Conservation (phyloP, 202 grass and related monocot genomes). For the Schoenoplectus triqueter region DNA sequence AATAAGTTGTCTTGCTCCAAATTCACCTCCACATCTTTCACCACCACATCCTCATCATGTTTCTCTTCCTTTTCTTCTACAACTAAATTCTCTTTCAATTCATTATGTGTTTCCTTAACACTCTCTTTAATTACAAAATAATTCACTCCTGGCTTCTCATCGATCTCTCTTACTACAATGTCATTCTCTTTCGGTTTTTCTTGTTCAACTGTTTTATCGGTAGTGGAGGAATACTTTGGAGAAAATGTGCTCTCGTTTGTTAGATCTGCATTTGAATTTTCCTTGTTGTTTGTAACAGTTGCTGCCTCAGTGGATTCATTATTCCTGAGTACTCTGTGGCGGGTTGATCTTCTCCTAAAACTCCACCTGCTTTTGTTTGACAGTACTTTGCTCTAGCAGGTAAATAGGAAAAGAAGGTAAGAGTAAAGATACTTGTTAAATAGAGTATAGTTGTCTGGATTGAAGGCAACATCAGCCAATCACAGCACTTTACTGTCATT, state of each 20-base stretch:
- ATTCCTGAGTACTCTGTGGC: conserved; percentile 84
- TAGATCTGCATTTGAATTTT: conserved; percentile 64
- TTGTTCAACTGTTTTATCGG: conserved; percentile 54
- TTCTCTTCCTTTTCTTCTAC: conserved; percentile 55
- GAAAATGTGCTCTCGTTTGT: conserved; percentile 47
- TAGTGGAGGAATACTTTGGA: conserved; percentile 62
- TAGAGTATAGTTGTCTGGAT: neutral
- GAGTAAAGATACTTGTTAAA: conserved; percentile 35
- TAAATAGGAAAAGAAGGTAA: conserved; percentile 15
- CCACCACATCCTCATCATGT: conserved; percentile 43
- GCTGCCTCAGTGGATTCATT: conserved; percentile 70
- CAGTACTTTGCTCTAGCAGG: conserved; percentile 70
- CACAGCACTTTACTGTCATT: neutral
- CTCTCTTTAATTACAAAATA: conserved; percentile 48
- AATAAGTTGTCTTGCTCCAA: conserved; percentile 45
- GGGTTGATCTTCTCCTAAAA: conserved; percentile 92
- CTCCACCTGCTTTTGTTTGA: conserved; percentile 97
- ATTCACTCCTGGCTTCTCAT: conserved; percentile 33
- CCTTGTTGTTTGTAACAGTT: conserved; percentile 79
- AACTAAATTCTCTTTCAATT: conserved; percentile 38
- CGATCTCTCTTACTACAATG: conserved; percentile 33
- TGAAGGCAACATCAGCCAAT: neutral
- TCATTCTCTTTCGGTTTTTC: conserved; percentile 56
- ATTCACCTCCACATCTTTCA: conserved; percentile 48
- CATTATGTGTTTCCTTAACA: conserved; percentile 49